Conservation (phyloP, 2,329 filamentous ascomycete species). For the Monosporascus sp. region DNA sequence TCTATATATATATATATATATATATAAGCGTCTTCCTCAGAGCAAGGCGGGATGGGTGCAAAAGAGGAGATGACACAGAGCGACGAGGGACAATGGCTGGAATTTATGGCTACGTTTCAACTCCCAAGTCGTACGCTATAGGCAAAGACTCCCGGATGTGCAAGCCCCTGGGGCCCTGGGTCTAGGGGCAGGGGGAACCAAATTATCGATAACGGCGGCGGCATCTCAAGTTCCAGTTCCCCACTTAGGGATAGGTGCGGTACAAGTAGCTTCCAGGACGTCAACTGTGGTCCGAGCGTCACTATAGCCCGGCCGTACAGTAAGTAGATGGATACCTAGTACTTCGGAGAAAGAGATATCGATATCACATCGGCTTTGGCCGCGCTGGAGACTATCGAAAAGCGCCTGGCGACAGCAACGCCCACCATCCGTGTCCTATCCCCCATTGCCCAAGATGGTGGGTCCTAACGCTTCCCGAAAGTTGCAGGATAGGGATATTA, state of each 20-base stretch:
- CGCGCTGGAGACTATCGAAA: neutral
- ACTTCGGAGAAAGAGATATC: too few species aligned
- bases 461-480: neutral
- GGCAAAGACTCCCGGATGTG: neutral
- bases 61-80: neutral
- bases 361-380: too few species aligned
- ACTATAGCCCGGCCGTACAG: too few species aligned
- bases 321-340: too few species aligned
- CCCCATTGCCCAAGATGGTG: conserved; percentile 9
- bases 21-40: neutral
- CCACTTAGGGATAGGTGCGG: neutral
- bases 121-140: neutral
- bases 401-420: neutral
- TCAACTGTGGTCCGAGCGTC: neutral
- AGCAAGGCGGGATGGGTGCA: neutral
- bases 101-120: neutral
- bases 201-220: neutral
- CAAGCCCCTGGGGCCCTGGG: too few species aligned
- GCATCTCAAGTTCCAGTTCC: neutral
- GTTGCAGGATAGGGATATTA: neutral
- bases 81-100: neutral
- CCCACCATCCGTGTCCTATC: neutral
- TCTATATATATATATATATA: too few species aligned
- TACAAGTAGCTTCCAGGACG: too few species aligned
- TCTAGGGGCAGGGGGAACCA: too few species aligned